A percentile compares a stretch with the other conserved stretches of the same genome.
Conservation (phyloP, 768 basidiomycete genomes). For the Sarcomyxa edulis region DNA sequence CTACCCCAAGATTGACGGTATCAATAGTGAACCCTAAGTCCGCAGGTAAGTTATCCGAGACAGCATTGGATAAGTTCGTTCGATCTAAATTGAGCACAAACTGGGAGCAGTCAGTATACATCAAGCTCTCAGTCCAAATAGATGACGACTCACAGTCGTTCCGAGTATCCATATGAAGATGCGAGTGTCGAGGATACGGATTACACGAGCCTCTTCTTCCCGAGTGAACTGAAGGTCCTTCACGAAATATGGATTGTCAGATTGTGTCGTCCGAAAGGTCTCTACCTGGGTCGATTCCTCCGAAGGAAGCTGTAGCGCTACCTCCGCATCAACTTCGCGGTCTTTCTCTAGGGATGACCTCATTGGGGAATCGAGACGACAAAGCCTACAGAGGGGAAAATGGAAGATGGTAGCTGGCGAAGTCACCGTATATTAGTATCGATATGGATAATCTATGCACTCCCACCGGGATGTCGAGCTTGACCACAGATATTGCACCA, state of each 20-base stretch:
- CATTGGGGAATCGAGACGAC: not conserved
- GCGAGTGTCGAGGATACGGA: constrained; percentile 20
- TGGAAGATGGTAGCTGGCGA: not conserved
- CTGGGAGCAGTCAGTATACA: constrained; percentile 16
- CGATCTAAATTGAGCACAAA: constrained; percentile 35
- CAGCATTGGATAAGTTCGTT: constrained; percentile 35
- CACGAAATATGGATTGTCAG: constrained; percentile 20
- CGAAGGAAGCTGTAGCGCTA: not conserved
- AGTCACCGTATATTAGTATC: not conserved
- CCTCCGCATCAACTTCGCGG: not conserved
- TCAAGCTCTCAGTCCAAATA: constrained; percentile 18
- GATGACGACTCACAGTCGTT: constrained; percentile 23
- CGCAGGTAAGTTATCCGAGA: constrained; percentile 31
- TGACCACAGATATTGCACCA: constrained; percentile 1
- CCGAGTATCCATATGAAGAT: constrained; percentile 27
- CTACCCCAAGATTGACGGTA: constrained; percentile 31
- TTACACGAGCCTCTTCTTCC: constrained; percentile 27
- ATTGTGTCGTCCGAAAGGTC: not conserved
- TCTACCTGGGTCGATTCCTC: too few relatives aligned
- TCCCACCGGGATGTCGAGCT: not conserved
- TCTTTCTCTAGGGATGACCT: not conserved
- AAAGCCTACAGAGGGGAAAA: not conserved
- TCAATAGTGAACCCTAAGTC: constrained; percentile 35
- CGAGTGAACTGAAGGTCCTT: constrained; percentile 22
- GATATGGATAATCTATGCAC: not conserved